Evolutionary conservation across 345 rosid genomes (phyloP).

Genomic region (Eutrema japonicum): DNA sequence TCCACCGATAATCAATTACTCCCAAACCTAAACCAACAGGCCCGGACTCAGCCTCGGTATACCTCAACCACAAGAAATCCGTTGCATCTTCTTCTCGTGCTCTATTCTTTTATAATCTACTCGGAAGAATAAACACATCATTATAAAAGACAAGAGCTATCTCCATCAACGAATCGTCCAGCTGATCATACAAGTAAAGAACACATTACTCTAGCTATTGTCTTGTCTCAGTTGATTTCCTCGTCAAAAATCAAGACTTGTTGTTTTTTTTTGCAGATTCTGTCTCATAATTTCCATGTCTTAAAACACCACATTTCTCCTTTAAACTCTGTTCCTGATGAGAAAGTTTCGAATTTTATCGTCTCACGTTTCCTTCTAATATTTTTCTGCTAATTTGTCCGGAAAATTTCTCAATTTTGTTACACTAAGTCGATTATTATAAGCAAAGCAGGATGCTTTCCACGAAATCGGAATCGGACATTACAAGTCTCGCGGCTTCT

Average conservation of each 20-base stretch:
- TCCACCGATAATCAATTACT: neutral
- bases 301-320: neutral
- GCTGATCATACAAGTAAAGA: too few relatives aligned
- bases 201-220: too few relatives aligned
- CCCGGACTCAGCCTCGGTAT: neutral
- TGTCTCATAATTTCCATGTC: neutral
- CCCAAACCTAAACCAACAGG: neutral
- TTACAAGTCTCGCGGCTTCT: conserved; percentile 76
- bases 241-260: neutral
- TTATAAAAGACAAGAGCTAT: too few relatives aligned
- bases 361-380: neutral
- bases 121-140: neutral
- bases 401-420: neutral
- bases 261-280: neutral
- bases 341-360: neutral
- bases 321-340: neutral
- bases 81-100: too few relatives aligned
- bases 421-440: neutral
- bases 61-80: neutral
- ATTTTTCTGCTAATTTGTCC: too few relatives aligned
- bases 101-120: too few relatives aligned
- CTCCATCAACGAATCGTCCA: neutral
- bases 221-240: neutral
- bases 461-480: conserved; percentile 71
- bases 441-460: conserved; percentile 53